phyloP scores from a whole-genome alignment of 75 land plant genomes.

The Cupressus sempervirens region DNA sequence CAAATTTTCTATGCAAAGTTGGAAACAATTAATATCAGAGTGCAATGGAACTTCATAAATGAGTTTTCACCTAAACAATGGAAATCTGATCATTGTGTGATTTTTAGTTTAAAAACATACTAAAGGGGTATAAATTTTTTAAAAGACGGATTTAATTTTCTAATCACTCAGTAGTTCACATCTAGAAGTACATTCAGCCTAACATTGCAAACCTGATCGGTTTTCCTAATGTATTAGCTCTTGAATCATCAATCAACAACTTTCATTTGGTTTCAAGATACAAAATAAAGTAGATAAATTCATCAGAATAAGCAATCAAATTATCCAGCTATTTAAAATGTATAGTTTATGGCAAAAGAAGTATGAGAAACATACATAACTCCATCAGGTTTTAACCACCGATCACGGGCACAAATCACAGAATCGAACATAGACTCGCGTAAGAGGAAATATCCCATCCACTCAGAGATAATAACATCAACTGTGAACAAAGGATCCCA shows the following conservation, averaged over 20 bases:
- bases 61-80: background rate
- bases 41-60: background rate
- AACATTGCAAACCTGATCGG: too few relatives aligned
- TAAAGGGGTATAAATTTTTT: background rate
- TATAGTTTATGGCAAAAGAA: background rate
- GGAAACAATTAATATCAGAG: background rate
- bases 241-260: background rate
- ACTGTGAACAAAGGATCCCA: slow-evolving; percentile 50
- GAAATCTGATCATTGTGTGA: background rate
- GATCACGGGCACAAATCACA: slow-evolving; percentile 92
- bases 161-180: background rate
- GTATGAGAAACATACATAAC: slow-evolving; percentile 57
- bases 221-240: background rate
- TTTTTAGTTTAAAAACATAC: background rate
- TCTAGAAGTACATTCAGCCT: background rate
- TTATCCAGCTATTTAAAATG: background rate
- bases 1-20: background rate
- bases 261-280: background rate
- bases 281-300: slow-evolving; percentile 2
- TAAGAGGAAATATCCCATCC: slow-evolving; percentile 99
- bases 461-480: slow-evolving; percentile 98
- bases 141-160: background rate
- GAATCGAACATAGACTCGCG: slow-evolving; percentile 99
- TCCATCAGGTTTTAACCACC: slow-evolving; percentile 87
- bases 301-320: background rate